A percentile compares a stretch with the other conserved stretches of the same genome.
Conservation (phyloP, 179 eudicot species). For the Amaranthus tricolor region DNA sequence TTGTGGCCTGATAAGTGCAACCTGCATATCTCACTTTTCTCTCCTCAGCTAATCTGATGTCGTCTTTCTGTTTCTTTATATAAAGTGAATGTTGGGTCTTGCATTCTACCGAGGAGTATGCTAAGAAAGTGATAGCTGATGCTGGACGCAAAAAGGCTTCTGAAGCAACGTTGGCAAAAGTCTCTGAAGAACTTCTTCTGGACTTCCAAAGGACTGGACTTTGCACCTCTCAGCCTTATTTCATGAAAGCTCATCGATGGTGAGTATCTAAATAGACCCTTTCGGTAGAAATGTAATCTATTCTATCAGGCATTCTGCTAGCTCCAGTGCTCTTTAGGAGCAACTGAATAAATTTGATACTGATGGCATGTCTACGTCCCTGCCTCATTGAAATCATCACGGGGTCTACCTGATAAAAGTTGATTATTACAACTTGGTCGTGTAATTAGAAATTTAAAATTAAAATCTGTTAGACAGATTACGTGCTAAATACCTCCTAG, state of each 20-base stretch:
- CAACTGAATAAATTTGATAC: not conserved
- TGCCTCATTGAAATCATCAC: too few species aligned
- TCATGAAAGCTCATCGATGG: conserved; percentile 97
- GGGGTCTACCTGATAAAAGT: too few species aligned
- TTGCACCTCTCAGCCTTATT: conserved; percentile 59
- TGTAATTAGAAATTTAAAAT: too few species aligned
- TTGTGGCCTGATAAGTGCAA: conserved; percentile 2
- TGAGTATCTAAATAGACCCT: conserved; percentile 30
- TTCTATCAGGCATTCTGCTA: not conserved
- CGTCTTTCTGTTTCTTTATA: conserved; percentile 4
- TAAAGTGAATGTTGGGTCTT: conserved; percentile 85
- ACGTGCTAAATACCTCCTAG: too few species aligned
- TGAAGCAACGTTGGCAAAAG: conserved; percentile 43
- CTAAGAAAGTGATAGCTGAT: conserved; percentile 55
- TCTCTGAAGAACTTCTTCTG: conserved; percentile 70
- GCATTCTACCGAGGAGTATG: conserved; percentile 80
- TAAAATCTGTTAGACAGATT: too few species aligned
- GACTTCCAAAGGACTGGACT: conserved; percentile 69
- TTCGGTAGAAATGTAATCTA: not conserved
- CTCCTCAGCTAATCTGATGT: not conserved
- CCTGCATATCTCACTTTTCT: not conserved
- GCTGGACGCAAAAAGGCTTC: conserved; percentile 75
- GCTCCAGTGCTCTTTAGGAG: not conserved
- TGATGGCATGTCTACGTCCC: too few species aligned
- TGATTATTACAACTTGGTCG: too few species aligned